Percentiles rank a stretch among this genome's conserved stretches.
Conservation (phyloP, 2,329 filamentous ascomycete species). For the Bretziella fagacearum region DNA sequence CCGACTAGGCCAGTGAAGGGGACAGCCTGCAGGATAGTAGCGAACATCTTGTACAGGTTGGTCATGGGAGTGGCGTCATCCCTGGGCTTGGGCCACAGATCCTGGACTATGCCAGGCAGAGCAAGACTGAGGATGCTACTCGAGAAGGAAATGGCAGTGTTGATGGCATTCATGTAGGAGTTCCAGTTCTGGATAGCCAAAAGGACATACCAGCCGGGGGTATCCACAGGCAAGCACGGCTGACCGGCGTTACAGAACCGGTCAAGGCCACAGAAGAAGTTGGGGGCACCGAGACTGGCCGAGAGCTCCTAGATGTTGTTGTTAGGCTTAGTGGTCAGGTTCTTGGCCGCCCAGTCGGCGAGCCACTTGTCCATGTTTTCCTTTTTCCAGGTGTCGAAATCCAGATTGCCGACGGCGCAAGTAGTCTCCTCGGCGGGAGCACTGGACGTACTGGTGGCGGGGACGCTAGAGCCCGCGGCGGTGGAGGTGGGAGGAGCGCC, state of each 20-base stretch:
- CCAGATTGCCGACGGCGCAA: slow-evolving; percentile 2
- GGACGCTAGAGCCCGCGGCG: too few relatives aligned
- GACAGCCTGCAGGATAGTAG: slow-evolving; percentile 8
- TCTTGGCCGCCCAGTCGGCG: slow-evolving; percentile 11
- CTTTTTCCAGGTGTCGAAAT: background rate
- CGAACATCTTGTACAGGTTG: slow-evolving; percentile 13
- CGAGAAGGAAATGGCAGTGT: slow-evolving; percentile 15
- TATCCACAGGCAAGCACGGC: slow-evolving; percentile 14
- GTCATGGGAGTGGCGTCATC: slow-evolving; percentile 13
- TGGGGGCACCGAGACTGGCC: slow-evolving; percentile 13
- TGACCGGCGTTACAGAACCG: slow-evolving; percentile 15
- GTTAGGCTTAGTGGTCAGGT: background rate
- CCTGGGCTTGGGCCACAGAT: slow-evolving; percentile 13
- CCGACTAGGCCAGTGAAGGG: slow-evolving; percentile 12
- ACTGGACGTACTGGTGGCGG: background rate
- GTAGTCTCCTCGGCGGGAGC: background rate
- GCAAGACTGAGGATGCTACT: slow-evolving; percentile 13
- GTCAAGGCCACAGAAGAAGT: slow-evolving; percentile 15
- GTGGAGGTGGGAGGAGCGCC: background rate
- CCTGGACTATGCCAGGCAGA: slow-evolving; percentile 14
- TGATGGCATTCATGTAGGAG: slow-evolving; percentile 15
- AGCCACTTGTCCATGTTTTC: slow-evolving; percentile 9
- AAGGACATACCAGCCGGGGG: slow-evolving; percentile 14
- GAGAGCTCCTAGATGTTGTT: slow-evolving; percentile 15
- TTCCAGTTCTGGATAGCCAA: slow-evolving; percentile 14